These are phyloP conservation scores for Ceratocystis cacaofunesta DNA, from an alignment of 2,329 filamentous ascomycete species.

Conservation along the genomic window DNA sequence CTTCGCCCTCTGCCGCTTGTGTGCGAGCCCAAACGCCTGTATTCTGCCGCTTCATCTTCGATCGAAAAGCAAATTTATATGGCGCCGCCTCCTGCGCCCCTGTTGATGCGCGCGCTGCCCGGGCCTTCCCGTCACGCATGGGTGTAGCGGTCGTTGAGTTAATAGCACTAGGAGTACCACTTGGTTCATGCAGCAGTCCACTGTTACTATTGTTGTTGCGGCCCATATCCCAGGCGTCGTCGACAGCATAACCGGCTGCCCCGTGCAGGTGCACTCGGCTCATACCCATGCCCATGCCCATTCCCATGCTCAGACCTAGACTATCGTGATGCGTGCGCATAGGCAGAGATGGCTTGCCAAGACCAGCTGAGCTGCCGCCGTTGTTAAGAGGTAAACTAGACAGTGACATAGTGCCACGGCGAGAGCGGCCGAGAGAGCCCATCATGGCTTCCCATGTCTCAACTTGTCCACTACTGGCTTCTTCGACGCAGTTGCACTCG, in stretches of 20 bases:
- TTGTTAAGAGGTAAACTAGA: slow-evolving; percentile 18
- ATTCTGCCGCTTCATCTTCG: slow-evolving; percentile 6
- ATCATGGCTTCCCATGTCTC: slow-evolving; percentile 47
- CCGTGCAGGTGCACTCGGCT: not conserved
- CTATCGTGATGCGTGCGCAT: not conserved
- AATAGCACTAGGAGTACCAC: not conserved
- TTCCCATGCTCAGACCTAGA: too few relatives aligned
- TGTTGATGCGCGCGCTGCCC: not conserved
- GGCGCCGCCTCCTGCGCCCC: slow-evolving; percentile 8
- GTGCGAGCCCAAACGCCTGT: slow-evolving; percentile 8
- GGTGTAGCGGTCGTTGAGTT: not conserved
- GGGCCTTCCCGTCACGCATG: not conserved
- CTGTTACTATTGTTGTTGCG: too few relatives aligned
- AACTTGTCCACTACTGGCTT: slow-evolving; percentile 41
- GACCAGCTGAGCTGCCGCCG: not conserved
- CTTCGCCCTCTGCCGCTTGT: not conserved
- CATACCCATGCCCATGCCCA: not conserved
- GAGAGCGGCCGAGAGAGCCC: slow-evolving; percentile 24
- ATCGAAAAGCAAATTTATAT: slow-evolving; percentile 8
- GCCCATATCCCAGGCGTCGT: slow-evolving; percentile 10
- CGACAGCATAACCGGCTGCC: slow-evolving; percentile 8
- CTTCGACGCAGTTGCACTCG: slow-evolving; percentile 46
- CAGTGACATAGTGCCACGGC: slow-evolving; percentile 10
- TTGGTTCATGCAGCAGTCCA: not conserved
- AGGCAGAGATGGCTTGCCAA: slow-evolving; percentile 5